Evolutionary conservation across 139 green algal genomes (phyloP).

Genomic region (Chlorella sp.): DNA sequence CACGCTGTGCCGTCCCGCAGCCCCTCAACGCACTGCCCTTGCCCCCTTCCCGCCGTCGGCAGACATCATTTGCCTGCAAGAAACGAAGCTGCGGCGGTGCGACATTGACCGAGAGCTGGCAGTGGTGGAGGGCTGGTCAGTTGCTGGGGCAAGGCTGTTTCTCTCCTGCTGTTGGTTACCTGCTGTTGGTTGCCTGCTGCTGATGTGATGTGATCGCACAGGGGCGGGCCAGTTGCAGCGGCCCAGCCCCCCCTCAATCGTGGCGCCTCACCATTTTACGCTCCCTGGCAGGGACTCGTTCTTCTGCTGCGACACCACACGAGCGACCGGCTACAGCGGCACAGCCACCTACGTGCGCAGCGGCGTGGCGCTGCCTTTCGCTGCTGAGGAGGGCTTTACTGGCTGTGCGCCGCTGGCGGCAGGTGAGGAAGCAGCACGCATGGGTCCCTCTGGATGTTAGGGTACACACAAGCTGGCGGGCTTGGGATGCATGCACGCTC

Average conservation of each 20-base stretch:
- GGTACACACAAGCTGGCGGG: background rate
- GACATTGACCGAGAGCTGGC: slow-evolving; percentile 59
- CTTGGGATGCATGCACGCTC: background rate
- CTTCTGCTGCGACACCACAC: slow-evolving; percentile 54
- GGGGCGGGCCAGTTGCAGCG: background rate
- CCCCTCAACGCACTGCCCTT: background rate
- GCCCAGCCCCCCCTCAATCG: background rate
- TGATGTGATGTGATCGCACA: background rate
- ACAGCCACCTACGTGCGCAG: slow-evolving; percentile 65
- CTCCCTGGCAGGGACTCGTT: slow-evolving; percentile 62
- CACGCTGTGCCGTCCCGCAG: too few relatives aligned
- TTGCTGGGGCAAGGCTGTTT: background rate
- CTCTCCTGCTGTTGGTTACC: background rate
- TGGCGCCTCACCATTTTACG: too few relatives aligned
- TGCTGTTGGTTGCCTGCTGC: background rate
- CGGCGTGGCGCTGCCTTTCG: slow-evolving; percentile 33
- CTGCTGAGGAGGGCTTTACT: slow-evolving; percentile 59
- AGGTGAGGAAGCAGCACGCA: background rate
- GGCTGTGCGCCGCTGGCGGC: slow-evolving; percentile 26
- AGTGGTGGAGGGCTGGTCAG: slow-evolving; percentile 62
- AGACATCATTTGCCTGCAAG: slow-evolving; percentile 71
- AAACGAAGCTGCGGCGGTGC: slow-evolving; percentile 61
- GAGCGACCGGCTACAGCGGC: slow-evolving; percentile 59
- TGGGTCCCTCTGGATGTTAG: background rate
- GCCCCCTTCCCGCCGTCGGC: background rate